Evolutionary conservation across 164 flowering plant genomes (phyloP).

Genomic region (Vitis amurensis): DNA sequence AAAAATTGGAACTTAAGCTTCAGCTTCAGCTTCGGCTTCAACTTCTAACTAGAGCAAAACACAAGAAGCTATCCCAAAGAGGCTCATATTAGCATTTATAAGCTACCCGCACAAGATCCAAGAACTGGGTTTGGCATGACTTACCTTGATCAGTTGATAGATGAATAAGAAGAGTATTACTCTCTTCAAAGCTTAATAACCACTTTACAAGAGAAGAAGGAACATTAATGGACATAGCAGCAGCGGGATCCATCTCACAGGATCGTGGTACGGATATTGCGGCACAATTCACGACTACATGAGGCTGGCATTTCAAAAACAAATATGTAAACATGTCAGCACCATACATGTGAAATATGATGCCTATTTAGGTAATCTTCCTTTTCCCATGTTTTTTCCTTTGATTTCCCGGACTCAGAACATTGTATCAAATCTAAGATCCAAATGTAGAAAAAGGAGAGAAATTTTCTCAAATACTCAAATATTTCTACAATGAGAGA

Average conservation of each 20-base stretch:
- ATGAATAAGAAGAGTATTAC: slow-evolving; percentile 63
- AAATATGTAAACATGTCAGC: neutral
- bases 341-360: neutral
- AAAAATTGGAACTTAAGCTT: too few relatives aligned
- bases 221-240: slow-evolving; percentile 79
- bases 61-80: too few relatives aligned
- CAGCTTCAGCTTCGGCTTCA: too few relatives aligned
- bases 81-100: too few relatives aligned
- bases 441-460: too few relatives aligned
- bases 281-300: slow-evolving; percentile 88
- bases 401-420: too few relatives aligned
- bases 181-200: slow-evolving; percentile 55
- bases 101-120: neutral
- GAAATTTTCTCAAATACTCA: too few relatives aligned
- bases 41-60: too few relatives aligned
- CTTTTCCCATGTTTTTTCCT: too few relatives aligned
- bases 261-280: slow-evolving; percentile 86
- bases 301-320: slow-evolving; percentile 52
- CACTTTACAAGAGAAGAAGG: slow-evolving; percentile 79
- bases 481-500: too few relatives aligned
- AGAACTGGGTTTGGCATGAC: neutral
- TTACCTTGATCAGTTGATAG: slow-evolving; percentile 95
- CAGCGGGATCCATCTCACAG: slow-evolving; percentile 72
- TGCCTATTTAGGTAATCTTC: too few relatives aligned
- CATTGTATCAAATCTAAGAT: too few relatives aligned